Conservation (phyloP, 169 alveolate genomes). For the Cryptosporidium canis region DNA sequence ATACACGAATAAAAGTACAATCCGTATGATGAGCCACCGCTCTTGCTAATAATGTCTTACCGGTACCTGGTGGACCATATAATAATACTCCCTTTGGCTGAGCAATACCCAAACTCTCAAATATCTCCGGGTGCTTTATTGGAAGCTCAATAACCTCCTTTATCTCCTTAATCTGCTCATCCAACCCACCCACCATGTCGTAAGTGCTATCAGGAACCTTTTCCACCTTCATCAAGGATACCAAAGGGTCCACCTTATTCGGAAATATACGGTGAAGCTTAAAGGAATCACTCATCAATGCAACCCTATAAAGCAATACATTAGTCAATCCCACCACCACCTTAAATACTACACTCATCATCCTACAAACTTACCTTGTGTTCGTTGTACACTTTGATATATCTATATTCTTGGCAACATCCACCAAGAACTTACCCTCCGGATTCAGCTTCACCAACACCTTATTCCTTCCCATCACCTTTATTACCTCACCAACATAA, state of each 20-base stretch:
- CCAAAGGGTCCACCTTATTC: slow-evolving; percentile 98
- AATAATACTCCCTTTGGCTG: slow-evolving; percentile 94
- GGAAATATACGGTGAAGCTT: slow-evolving; percentile 94
- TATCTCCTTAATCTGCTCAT: slow-evolving; percentile 97
- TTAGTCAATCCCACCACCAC: background rate
- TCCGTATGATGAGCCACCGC: slow-evolving; percentile 99
- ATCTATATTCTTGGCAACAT: slow-evolving; percentile 88
- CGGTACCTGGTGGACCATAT: slow-evolving; percentile 90
- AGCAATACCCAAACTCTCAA: slow-evolving; percentile 97
- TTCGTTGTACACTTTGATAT: slow-evolving; percentile 92
- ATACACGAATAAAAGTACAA: slow-evolving; percentile 97
- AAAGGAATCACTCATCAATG: slow-evolving; percentile 86
- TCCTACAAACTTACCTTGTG: slow-evolving; percentile 81
- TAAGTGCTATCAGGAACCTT: slow-evolving; percentile 99
- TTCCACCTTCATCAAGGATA: slow-evolving; percentile 99
- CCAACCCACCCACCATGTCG: slow-evolving; percentile 99
- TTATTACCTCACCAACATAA: slow-evolving; percentile 97
- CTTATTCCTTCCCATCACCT: slow-evolving; percentile 97
- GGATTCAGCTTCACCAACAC: slow-evolving; percentile 95
- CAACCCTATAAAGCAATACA: slow-evolving; percentile 75
- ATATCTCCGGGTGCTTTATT: slow-evolving; percentile 98
- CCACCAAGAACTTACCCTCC: slow-evolving; percentile 98
- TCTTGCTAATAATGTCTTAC: slow-evolving; percentile 98
- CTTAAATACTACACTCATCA: too few relatives aligned
- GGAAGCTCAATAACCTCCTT: slow-evolving; percentile 99